Evolutionary conservation across 768 basidiomycete genomes (phyloP).

Genomic region (Calocybe gangraenosa): DNA sequence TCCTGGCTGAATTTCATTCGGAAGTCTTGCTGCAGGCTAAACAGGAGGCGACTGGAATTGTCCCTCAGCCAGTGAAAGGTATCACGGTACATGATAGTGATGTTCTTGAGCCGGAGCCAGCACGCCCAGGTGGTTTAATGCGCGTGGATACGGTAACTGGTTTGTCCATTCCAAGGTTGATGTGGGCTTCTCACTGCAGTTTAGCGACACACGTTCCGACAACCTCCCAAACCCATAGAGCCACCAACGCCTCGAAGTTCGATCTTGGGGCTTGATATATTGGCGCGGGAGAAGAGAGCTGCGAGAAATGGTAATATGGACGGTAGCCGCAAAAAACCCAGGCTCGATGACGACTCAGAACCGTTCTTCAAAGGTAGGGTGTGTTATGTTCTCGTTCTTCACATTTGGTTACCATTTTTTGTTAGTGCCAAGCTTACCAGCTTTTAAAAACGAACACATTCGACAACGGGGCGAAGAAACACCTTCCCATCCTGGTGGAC

Average conservation of each 20-base stretch:
- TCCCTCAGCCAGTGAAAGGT: conserved; percentile 61
- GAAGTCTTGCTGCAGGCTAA: conserved; percentile 72
- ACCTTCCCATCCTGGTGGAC: conserved; percentile 87
- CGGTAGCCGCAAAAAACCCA: conserved; percentile 62
- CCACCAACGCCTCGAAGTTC: conserved; percentile 79
- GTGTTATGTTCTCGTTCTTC: too few relatives aligned
- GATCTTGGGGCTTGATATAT: conserved; percentile 78
- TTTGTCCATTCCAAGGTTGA: neutral
- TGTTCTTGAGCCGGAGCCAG: conserved; percentile 75
- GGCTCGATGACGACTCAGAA: conserved; percentile 58
- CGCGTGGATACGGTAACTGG: conserved; percentile 56
- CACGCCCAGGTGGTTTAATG: conserved; percentile 76
- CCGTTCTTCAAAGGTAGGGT: conserved; percentile 83
- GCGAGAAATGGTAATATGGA: conserved; percentile 45
- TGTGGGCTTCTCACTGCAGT: neutral
- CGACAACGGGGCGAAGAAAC: conserved; percentile 86
- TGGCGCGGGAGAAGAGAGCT: conserved; percentile 85
- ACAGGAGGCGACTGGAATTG: conserved; percentile 54
- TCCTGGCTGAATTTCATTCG: conserved; percentile 72
- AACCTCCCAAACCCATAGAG: conserved; percentile 68
- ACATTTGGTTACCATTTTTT: too few relatives aligned
- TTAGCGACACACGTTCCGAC: conserved; percentile 78
- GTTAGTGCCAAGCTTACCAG: conserved; percentile 76
- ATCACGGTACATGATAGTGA: conserved; percentile 79
- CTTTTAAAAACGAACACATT: conserved; percentile 43